These are phyloP conservation scores for Piromyces finnis DNA, from an alignment of 192 early-diverging fungal species.

Conservation along the genomic window DNA sequence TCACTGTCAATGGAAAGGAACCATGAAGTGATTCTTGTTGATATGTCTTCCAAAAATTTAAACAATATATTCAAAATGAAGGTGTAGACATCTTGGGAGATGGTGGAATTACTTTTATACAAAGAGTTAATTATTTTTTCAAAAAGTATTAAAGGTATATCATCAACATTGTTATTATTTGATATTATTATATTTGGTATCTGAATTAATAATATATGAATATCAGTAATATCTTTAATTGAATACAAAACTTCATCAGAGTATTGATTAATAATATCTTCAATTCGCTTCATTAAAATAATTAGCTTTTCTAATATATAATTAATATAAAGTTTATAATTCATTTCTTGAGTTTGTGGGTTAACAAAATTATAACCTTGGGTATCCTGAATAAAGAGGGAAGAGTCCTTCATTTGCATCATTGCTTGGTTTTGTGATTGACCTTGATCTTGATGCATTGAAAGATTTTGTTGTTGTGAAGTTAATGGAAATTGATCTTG, in stretches of 20 bases:
- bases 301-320: neutral
- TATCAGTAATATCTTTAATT: neutral
- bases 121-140: neutral
- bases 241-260: neutral
- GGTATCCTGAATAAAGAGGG: neutral
- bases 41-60: neutral
- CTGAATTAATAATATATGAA: neutral
- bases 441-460: neutral
- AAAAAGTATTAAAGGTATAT: neutral
- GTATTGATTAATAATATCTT: neutral
- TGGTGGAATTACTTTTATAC: neutral
- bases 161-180: neutral
- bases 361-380: neutral
- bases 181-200: neutral
- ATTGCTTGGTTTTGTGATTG: neutral
- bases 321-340: neutral
- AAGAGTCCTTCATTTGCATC: neutral
- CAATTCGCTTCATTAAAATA: neutral
- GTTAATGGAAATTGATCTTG: neutral
- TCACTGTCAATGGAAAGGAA: neutral
- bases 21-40: neutral
- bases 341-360: neutral
- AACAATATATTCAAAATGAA: neutral
- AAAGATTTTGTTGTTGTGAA: neutral
- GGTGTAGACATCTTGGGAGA: neutral